phyloP scores from a whole-genome alignment of 495 filamentous ascomycete genomes.

The Pseudoneurospora amorphoporcata region DNA sequence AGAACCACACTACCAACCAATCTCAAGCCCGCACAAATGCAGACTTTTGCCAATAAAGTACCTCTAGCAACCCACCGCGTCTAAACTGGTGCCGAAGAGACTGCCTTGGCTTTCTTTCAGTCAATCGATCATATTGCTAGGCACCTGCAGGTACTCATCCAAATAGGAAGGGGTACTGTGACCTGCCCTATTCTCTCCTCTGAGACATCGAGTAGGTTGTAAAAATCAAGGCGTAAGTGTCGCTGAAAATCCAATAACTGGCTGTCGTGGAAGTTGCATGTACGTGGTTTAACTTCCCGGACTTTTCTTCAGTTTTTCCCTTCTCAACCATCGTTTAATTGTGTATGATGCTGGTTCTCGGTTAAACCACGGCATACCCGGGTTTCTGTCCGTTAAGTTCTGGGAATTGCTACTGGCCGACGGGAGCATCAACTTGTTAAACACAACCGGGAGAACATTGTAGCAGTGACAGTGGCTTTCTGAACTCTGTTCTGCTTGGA shows the following conservation, averaged over 20 bases:
- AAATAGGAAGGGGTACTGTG: neutral
- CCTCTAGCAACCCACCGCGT: neutral
- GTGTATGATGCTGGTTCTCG: neutral
- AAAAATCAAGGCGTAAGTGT: neutral
- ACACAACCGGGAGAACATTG: neutral
- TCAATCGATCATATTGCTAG: neutral
- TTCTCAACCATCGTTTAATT: neutral
- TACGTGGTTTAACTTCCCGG: neutral
- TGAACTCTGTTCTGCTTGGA: neutral
- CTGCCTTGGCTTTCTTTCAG: neutral
- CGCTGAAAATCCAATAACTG: neutral
- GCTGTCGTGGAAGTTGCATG: neutral
- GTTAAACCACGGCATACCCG: neutral
- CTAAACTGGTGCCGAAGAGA: neutral
- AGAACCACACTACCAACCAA: neutral
- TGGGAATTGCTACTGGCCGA: neutral
- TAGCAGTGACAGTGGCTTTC: neutral
- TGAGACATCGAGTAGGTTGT: neutral
- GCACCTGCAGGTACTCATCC: neutral
- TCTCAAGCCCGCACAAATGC: neutral
- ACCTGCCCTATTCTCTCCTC: neutral
- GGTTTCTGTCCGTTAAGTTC: neutral
- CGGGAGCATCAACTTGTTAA: neutral
- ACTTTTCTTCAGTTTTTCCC: fast-evolving
- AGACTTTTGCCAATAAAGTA: neutral